Evolutionary conservation across 176 grass and related monocot species (phyloP).

Genomic region (Cenchrus purpureus): DNA sequence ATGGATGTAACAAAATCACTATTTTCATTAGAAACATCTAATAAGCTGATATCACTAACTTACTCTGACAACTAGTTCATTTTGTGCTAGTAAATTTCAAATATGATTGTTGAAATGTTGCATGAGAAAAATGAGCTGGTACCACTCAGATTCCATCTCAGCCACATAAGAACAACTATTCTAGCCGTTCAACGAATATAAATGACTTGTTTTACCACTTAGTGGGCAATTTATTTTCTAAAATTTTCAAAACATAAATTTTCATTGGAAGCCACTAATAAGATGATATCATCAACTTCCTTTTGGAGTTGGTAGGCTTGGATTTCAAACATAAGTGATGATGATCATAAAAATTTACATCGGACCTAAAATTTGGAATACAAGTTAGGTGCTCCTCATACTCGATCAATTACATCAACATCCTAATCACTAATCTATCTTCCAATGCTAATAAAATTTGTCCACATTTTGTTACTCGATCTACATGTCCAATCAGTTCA

Average conservation of each 20-base stretch:
- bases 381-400: neutral
- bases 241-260: neutral
- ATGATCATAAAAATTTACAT: neutral
- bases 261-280: neutral
- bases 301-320: too few relatives aligned
- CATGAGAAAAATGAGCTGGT: too few relatives aligned
- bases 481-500: neutral
- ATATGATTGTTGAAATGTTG: neutral
- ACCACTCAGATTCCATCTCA: too few relatives aligned
- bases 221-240: neutral
- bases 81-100: neutral
- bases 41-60: neutral
- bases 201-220: neutral
- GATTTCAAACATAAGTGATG: neutral
- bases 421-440: neutral
- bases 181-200: too few relatives aligned
- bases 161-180: too few relatives aligned
- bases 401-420: neutral
- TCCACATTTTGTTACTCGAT: neutral
- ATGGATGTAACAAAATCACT: neutral
- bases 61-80: rapidly evolving
- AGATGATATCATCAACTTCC: neutral
- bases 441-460: neutral
- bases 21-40: neutral
- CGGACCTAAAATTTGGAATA: neutral